phyloP scores from a whole-genome alignment of 108 stramenopile genomes.

The Stephanodiscus triporus region DNA sequence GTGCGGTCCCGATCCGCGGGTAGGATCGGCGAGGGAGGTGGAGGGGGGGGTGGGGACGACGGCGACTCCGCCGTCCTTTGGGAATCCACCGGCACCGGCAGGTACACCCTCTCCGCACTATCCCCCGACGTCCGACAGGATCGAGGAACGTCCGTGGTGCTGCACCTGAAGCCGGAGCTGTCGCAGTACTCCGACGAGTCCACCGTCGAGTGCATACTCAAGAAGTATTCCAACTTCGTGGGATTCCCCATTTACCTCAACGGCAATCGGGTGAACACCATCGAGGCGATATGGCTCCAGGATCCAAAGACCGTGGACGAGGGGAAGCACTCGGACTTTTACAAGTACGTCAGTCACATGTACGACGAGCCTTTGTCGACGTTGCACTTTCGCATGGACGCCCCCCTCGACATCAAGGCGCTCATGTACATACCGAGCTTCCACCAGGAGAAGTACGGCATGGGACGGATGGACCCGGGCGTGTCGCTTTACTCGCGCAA shows the following conservation, averaged over 20 bases:
- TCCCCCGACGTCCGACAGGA: slow-evolving; percentile 73
- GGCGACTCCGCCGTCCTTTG: slow-evolving; percentile 58
- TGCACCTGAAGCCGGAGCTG: slow-evolving; percentile 87
- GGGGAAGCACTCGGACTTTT: slow-evolving; percentile 94
- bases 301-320: slow-evolving; percentile 90
- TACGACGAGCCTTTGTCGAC: slow-evolving; percentile 83
- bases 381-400: slow-evolving; percentile 97
- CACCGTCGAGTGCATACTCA: slow-evolving; percentile 86
- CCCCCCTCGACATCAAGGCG: slow-evolving; percentile 96
- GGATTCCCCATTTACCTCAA: slow-evolving; percentile 95
- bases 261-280: slow-evolving; percentile 94
- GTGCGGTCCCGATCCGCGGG: slow-evolving; percentile 78
- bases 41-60: slow-evolving; percentile 4
- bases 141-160: slow-evolving; percentile 88
- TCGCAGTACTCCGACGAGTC: slow-evolving; percentile 80
- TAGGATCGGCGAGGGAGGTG: not conserved
- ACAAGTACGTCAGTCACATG: slow-evolving; percentile 92
- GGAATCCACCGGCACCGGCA: slow-evolving; percentile 88
- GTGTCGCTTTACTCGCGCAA: slow-evolving; percentile 94
- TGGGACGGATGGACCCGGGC: slow-evolving; percentile 98
- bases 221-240: slow-evolving; percentile 98
- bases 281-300: slow-evolving; percentile 94
- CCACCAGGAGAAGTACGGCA: slow-evolving; percentile 98
- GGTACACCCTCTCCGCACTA: slow-evolving; percentile 76
- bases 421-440: slow-evolving; percentile 95